Evolutionary conservation across 2,329 filamentous ascomycete genomes (phyloP), one percentile per base, ranked within the genome.

Genomic region (Fusarium penzigii): DNA sequence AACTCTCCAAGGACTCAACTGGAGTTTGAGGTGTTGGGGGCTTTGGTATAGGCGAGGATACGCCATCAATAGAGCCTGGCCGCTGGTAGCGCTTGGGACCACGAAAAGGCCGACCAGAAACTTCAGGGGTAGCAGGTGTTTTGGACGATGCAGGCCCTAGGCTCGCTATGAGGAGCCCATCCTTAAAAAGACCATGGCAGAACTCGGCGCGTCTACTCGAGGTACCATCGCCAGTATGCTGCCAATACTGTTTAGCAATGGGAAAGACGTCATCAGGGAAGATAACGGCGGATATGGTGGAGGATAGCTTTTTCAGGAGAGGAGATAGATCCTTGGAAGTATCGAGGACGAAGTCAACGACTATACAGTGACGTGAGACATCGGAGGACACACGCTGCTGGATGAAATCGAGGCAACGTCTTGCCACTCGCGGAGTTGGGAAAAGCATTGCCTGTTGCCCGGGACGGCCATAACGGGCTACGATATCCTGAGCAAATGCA

Each of bases 201-300:
- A 96, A 97, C 68, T 97, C 93, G 34, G 91, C 92, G 39, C 92
- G 84, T 45, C 94, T 86, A 69, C 92, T 97, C 1, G 92, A 97
- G 13, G 96, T 80, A 14, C 94, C 94, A 56, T 96, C 92, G 17
- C 94, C 94, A 1, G 90, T 89, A 70, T 99, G 94, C 70, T 97
- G 94, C 94, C 94, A 99, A 66, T 96, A 97, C 65, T 92, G 84
- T 71, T 97, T 97, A n/a, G 91, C 90, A 53, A 89, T 72, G 5
- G 83, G 74, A 63, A 87, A 92, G 16, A 84, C 74, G 12, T 85
- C 82, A 42, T 81, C 76, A 1, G 86, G 83, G 62, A 88, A 91
- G 40, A 97, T 68, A 3, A 96, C 85, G 20, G 85, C 86, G 2
- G 82, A 88, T 17, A 92, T 75, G 10, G 79, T 77, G 0, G 87